Base-by-base conservation (phyloP, 2,329 filamentous ascomycete species). In the Fusarium irregulare region DNA sequence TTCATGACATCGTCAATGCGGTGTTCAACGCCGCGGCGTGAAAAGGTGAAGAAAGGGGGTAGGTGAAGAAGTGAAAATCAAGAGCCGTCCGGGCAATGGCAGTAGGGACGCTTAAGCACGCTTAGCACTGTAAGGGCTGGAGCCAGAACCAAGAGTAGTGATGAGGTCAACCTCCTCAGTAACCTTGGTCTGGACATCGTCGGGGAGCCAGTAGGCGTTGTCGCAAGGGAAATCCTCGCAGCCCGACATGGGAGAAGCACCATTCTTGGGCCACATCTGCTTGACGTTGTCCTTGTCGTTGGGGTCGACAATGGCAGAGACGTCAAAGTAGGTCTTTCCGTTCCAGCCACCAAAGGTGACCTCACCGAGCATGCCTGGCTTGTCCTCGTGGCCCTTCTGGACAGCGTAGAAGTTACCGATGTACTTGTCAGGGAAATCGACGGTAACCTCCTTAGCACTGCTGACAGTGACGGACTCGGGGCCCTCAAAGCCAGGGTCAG, bases 301-400 rank as follows among this genome's bases (percentile, higher is more conserved):
- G 53, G 85, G 78, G 77, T 85, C 79, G 72, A 88, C 84, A 68
- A 89, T 88, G 76, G 86, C 86, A 13, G 86, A 88, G 66, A 89
- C 85, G 68, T 89, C 87, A 61, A 86, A 89, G 83, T 83, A 89
- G 60, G 83, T 87, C 62, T 80, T 65, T 68, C 80, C 85, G 55
- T 76, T 73, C 78, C 78, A 86, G 74, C 83, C 85, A 56, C 83
- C 79, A 74, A 85, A 86, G 68, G 79, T 78, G 58, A 85, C 80
- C 81, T 86, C 84, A 56, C 84, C 84, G 60, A 86, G 82, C 84
- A 86, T 88, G 71, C 86, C 86, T 7, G 81, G 76, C 44, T 74
- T 72, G 70, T 83, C 78, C 13, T 75, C 47, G 4, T 76, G 62
- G 56, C 86, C 87, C 28, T 85, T 77, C 42, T 79, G 78, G 68